Percentiles rank a stretch among this genome's conserved stretches.
Conservation (phyloP, 2,329 filamentous ascomycete species). For the Sporothrix brunneoviolacea region DNA sequence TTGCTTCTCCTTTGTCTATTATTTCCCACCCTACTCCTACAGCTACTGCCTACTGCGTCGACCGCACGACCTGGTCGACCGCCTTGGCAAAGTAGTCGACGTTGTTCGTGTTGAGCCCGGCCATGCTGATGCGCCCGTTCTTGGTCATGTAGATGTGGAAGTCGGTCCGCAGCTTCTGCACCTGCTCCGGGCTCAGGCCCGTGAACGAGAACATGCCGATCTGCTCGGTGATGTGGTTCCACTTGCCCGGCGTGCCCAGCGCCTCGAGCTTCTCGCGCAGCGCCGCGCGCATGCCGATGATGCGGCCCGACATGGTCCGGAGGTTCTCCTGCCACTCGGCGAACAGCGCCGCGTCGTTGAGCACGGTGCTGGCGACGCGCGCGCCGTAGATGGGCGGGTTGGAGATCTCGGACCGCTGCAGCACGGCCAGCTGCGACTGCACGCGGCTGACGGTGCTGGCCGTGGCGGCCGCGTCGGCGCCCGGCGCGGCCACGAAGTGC, state of each 20-base stretch:
- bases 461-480: slow-evolving; percentile 47
- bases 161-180: slow-evolving; percentile 60
- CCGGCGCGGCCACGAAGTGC: slow-evolving; percentile 78
- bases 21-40: too few relatives aligned
- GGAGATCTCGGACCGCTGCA: slow-evolving; percentile 95
- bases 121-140: slow-evolving; percentile 98
- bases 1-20: too few relatives aligned
- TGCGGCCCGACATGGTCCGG: slow-evolving; percentile 88
- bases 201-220: slow-evolving; percentile 99
- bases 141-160: slow-evolving; percentile 89
- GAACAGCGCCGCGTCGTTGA: slow-evolving; percentile 79
- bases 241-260: slow-evolving; percentile 77
- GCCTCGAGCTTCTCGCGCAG: slow-evolving; percentile 76
- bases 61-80: slow-evolving; percentile 73
- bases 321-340: slow-evolving; percentile 90
- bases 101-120: slow-evolving; percentile 87
- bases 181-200: slow-evolving; percentile 67
- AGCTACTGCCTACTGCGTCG: slow-evolving; percentile 24
- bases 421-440: slow-evolving; percentile 80
- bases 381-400: slow-evolving; percentile 95
- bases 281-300: slow-evolving; percentile 80
- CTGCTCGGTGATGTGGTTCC: slow-evolving; percentile 97
- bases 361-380: slow-evolving; percentile 73
- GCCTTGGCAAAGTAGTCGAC: slow-evolving; percentile 90
- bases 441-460: slow-evolving; percentile 55